phyloP scores from a whole-genome alignment of 176 grass and related monocot genomes.

The Panicum miliaceum region DNA sequence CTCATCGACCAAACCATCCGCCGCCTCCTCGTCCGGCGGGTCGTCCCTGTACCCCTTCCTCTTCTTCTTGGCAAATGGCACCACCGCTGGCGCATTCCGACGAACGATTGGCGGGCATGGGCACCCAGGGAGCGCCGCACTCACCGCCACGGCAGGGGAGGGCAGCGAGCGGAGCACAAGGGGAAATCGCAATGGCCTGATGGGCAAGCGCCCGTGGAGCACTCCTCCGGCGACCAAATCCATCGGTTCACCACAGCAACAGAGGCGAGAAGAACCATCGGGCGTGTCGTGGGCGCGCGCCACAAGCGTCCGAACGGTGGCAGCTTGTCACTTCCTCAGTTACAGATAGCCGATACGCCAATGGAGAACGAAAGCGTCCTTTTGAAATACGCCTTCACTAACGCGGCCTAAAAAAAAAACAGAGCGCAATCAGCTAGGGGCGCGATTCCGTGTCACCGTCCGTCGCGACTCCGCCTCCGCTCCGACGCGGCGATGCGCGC shows the following conservation, averaged over 20 bases:
- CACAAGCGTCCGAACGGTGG: background rate
- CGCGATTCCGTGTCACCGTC: conserved; percentile 4
- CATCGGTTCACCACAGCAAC: conserved; percentile 30
- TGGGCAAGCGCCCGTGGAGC: conserved; percentile 3
- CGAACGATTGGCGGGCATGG: conserved; percentile 41
- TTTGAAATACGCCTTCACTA: rapidly evolving
- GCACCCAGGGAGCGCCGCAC: conserved; percentile 10
- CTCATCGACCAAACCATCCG: conserved; percentile 15
- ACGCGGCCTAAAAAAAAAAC: background rate
- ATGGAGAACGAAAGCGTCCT: rapidly evolving
- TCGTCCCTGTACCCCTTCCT: conserved; percentile 30
- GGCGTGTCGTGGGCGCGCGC: background rate
- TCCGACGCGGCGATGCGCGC: too few relatives aligned
- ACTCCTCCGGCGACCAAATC: conserved; percentile 36
- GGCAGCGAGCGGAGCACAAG: background rate
- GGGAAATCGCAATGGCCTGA: conserved; percentile 8
- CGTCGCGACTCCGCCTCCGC: background rate
- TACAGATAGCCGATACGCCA: background rate
- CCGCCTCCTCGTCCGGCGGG: conserved; percentile 23
- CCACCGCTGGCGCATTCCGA: conserved; percentile 50
- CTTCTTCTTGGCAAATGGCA: conserved; percentile 62
- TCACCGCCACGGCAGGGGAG: background rate
- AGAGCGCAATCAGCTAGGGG: background rate
- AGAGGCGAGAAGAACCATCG: background rate
- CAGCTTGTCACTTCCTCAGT: conserved; percentile 36